Conservation (phyloP, 805 yeast species). For the Lipomyces oligophaga region DNA sequence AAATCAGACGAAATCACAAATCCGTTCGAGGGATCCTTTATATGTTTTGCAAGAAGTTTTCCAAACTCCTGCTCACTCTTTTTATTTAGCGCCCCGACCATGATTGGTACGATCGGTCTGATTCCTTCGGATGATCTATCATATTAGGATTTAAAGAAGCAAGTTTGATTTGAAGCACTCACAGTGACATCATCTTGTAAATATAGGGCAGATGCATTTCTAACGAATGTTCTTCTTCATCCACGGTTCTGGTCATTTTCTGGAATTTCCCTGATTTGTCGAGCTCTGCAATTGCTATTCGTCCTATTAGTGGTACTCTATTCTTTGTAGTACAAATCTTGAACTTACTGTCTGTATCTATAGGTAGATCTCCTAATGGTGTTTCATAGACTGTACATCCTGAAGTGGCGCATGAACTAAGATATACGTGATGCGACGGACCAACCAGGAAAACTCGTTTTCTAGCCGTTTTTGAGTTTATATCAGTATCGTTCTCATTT, state of each 20-base stretch:
- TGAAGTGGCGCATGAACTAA: constrained; percentile 56
- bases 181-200: constrained; percentile 45
- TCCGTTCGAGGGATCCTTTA: constrained; percentile 54
- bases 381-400: constrained; percentile 60
- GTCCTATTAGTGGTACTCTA: not conserved
- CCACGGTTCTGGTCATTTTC: constrained; percentile 56
- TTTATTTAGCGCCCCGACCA: constrained; percentile 63
- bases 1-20: constrained; percentile 87
- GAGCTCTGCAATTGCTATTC: constrained; percentile 28
- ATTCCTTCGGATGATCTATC: constrained; percentile 13
- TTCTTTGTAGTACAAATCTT: not conserved
- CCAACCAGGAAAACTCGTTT: constrained; percentile 76
- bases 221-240: constrained; percentile 84
- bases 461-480: too few species aligned
- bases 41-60: constrained; percentile 47
- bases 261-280: constrained; percentile 45
- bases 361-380: constrained; percentile 72
- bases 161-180: not conserved
- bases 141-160: not conserved
- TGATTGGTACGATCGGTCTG: constrained; percentile 64
- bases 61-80: constrained; percentile 47
- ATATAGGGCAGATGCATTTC: constrained; percentile 91
- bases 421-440: constrained; percentile 89
- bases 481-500: too few species aligned
- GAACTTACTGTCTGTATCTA: constrained; percentile 50